phyloP scores from a whole-genome alignment of 163 green algal genomes.

The Volvox carteri region DNA sequence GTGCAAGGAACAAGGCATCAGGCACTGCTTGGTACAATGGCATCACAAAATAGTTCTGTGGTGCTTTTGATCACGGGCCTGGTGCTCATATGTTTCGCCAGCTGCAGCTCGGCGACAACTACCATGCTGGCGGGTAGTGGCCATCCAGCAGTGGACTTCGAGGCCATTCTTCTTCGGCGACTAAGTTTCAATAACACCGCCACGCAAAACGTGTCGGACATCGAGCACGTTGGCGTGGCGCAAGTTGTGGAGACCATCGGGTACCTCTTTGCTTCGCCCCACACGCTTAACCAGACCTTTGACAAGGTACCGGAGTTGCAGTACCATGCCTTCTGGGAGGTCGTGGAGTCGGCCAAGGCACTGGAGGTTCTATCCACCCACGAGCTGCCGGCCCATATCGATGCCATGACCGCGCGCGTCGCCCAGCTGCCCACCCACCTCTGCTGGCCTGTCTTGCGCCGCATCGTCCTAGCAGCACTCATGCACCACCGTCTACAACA shows the following conservation, averaged over 20 bases:
- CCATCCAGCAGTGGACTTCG: slow-evolving; percentile 4
- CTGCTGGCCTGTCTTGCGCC: slow-evolving; percentile 46
- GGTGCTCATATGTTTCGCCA: background rate
- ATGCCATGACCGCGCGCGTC: background rate
- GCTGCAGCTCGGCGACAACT: slow-evolving; percentile 2
- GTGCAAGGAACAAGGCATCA: background rate
- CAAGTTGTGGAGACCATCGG: background rate
- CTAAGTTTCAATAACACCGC: background rate
- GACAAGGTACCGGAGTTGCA: slow-evolving; percentile 1
- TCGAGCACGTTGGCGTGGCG: background rate
- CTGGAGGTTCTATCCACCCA: background rate
- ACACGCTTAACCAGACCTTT: slow-evolving; percentile 24
- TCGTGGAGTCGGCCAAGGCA: background rate
- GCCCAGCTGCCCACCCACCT: slow-evolving; percentile 28
- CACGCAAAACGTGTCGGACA: background rate
- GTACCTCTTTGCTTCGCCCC: slow-evolving; percentile 10
- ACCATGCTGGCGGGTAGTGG: background rate
- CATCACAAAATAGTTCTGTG: too few relatives aligned
- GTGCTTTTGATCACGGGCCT: background rate
- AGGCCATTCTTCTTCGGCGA: background rate
- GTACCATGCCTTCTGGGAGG: slow-evolving; percentile 16
- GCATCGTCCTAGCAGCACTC: slow-evolving; percentile 18
- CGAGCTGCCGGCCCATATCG: background rate
- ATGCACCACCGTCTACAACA: background rate
- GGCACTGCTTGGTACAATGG: background rate